Evolutionary conservation across 345 rosid species (phyloP), one percentile per base, ranked within the genome.

Genomic region (Acer saccharum): DNA sequence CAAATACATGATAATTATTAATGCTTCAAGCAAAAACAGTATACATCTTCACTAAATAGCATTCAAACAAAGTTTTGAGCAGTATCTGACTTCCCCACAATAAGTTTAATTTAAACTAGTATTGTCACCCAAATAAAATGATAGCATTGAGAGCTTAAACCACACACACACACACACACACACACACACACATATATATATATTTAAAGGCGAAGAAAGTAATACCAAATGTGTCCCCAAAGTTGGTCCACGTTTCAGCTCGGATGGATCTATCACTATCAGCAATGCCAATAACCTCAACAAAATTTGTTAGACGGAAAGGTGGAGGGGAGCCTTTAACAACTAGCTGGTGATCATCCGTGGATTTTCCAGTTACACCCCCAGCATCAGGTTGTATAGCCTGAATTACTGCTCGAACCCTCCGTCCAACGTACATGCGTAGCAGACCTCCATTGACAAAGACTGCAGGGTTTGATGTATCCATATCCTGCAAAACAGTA

Each of bases 251-350:
- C 25, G 79, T 68, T 44, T 93, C 93, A 79, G 98, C 93, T 41
- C 81, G 82, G 52, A 95, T 90, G 39, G 89, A 84, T 60, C 82
- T 83, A 7, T 89, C 95, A 82, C 84, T 77, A 50, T 93, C 97
- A 62, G 97, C 98, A 80, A 93, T 89, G 21, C 98, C 98, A 81
- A 92, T 87, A 67, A 95, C 92, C 83, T 93, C 98, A 32, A 95
- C 88, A 85, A 86, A 95, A 57, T 39, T 88, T 0, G 93, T 85
- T 69, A 81, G 92, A n/a, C 89, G 71, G 76, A 81, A 3, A 0
- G 93, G 83, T 27, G 88, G 82, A 17, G 85, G 83, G 55, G 88
- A 73, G 77, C 98, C 98, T 72, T 85, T 90, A 2, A 88, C 85
- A 29, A 83, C 41, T 55, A 95, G 75, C 87, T 90, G 94, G 23